phyloP scores from a whole-genome alignment of 768 basidiomycete species.

The Termitomyces sp. region DNA sequence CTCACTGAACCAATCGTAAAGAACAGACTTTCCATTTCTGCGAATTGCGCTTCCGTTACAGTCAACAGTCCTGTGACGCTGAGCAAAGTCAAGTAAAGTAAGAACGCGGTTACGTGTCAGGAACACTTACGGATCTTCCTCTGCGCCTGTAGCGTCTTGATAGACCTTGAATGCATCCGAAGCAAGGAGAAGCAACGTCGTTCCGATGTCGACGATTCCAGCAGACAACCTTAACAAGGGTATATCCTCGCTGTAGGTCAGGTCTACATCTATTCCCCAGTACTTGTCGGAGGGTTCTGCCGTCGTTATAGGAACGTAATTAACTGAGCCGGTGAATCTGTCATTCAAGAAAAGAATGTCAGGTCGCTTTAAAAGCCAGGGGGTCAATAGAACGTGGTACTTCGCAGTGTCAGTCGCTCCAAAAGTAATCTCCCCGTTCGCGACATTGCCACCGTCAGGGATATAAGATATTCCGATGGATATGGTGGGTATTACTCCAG shows the following conservation, averaged over 20 bases:
- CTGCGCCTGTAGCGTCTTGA: slow-evolving; percentile 49
- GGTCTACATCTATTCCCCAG: slow-evolving; percentile 53
- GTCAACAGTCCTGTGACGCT: slow-evolving; percentile 56
- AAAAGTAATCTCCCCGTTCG: slow-evolving; percentile 56
- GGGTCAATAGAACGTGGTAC: slow-evolving; percentile 24
- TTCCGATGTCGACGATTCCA: slow-evolving; percentile 11
- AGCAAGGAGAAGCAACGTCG: slow-evolving; percentile 39
- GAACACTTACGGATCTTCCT: slow-evolving; percentile 40
- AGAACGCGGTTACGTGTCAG: neutral
- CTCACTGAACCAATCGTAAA: slow-evolving; percentile 47
- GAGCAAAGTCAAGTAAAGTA: neutral
- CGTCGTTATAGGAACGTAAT: slow-evolving; percentile 34
- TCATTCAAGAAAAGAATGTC: neutral
- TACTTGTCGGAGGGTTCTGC: slow-evolving; percentile 39
- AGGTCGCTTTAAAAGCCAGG: neutral
- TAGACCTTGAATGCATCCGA: slow-evolving; percentile 58
- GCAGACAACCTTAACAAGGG: slow-evolving; percentile 45
- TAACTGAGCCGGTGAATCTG: slow-evolving; percentile 24
- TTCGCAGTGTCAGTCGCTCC: slow-evolving; percentile 48
- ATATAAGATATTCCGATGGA: slow-evolving; percentile 50
- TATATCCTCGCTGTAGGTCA: slow-evolving; percentile 35
- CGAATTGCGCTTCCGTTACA: slow-evolving; percentile 46
- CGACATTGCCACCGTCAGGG: slow-evolving; percentile 31
- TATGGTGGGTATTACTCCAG: slow-evolving; percentile 42
- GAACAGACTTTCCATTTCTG: slow-evolving; percentile 45